Conservation (phyloP, 768 basidiomycete genomes). For the Amanita muscaria region DNA sequence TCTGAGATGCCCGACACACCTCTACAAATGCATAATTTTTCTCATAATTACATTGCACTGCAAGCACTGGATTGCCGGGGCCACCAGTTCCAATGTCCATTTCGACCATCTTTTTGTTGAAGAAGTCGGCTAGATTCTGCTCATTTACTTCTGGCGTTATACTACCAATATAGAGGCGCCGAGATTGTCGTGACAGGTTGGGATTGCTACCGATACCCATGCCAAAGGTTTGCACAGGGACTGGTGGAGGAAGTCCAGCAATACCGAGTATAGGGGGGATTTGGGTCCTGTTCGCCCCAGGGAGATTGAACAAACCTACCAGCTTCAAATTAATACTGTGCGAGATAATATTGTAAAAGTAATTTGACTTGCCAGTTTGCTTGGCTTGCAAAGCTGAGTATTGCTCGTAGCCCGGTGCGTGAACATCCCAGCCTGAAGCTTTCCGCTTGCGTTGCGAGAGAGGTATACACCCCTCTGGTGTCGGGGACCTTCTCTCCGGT, state of each 20-base stretch:
- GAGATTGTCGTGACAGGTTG: slow-evolving; percentile 86
- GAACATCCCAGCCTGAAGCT: slow-evolving; percentile 93
- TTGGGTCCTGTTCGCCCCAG: slow-evolving; percentile 87
- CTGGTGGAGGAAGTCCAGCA: slow-evolving; percentile 72
- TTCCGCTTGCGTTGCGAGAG: slow-evolving; percentile 82
- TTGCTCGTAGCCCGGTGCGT: slow-evolving; percentile 91
- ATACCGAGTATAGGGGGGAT: slow-evolving; percentile 76
- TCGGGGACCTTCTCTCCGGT: slow-evolving; percentile 79
- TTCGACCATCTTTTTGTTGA: slow-evolving; percentile 94
- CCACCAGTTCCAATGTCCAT: slow-evolving; percentile 79
- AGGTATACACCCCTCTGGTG: slow-evolving; percentile 75
- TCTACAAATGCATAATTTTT: slow-evolving; percentile 99
- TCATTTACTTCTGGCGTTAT: slow-evolving; percentile 94
- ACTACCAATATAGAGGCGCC: slow-evolving; percentile 93
- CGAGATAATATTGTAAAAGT: slow-evolving; percentile 1
- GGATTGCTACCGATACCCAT: slow-evolving; percentile 84
- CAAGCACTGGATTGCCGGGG: slow-evolving; percentile 84
- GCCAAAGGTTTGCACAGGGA: slow-evolving; percentile 78
- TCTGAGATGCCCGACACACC: slow-evolving; percentile 34
- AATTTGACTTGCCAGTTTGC: slow-evolving; percentile 65
- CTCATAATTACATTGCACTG: slow-evolving; percentile 95
- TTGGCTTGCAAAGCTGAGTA: slow-evolving; percentile 97
- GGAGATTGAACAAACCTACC: slow-evolving; percentile 89
- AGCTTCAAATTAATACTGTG: slow-evolving; percentile 8
- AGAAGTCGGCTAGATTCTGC: slow-evolving; percentile 85